Conservation (phyloP, 768 basidiomycete genomes). For the Leucocoprinus birnbaumii region DNA sequence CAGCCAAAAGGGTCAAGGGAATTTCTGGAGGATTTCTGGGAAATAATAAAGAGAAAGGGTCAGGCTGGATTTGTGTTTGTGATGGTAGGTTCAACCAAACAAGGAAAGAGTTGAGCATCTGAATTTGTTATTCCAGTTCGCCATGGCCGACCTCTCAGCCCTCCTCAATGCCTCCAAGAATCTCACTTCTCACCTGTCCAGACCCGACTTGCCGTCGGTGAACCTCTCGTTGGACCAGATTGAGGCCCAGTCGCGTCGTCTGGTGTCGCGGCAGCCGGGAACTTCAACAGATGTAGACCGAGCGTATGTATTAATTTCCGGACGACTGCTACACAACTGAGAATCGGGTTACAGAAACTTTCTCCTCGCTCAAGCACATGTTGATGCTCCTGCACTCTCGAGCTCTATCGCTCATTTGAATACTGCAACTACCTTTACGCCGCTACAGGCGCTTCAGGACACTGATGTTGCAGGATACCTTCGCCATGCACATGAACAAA, state of each 20-base stretch:
- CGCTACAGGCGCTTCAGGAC: slow-evolving; percentile 90
- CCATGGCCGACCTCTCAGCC: slow-evolving; percentile 59
- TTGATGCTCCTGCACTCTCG: slow-evolving; percentile 87
- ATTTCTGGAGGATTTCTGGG: too few relatives aligned
- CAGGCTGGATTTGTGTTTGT: slow-evolving; percentile 10
- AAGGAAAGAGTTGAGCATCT: background rate
- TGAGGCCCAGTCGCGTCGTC: slow-evolving; percentile 85
- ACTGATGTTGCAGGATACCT: slow-evolving; percentile 93
- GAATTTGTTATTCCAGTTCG: slow-evolving; percentile 12
- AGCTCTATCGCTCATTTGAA: slow-evolving; percentile 83
- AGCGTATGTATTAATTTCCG: slow-evolving; percentile 50
- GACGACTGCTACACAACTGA: slow-evolving; percentile 7
- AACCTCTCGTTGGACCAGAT: slow-evolving; percentile 92
- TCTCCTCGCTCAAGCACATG: slow-evolving; percentile 88
- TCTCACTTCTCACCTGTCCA: slow-evolving; percentile 73
- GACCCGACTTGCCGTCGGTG: slow-evolving; percentile 83
- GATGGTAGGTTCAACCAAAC: slow-evolving; percentile 11
- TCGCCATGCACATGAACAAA: slow-evolving; percentile 93
- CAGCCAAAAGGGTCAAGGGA: too few relatives aligned
- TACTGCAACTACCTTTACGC: slow-evolving; percentile 79
- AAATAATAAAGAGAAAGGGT: too few relatives aligned
- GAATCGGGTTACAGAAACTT: slow-evolving; percentile 59
- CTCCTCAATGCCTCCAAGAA: slow-evolving; percentile 67
- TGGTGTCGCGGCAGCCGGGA: slow-evolving; percentile 70
- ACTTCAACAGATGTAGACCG: slow-evolving; percentile 64